A percentile compares a stretch with the other conserved stretches of the same genome.
These are phyloP conservation scores for Thelonectria blattea DNA, from an alignment of 2,329 filamentous ascomycete genomes.

Conservation along the genomic window DNA sequence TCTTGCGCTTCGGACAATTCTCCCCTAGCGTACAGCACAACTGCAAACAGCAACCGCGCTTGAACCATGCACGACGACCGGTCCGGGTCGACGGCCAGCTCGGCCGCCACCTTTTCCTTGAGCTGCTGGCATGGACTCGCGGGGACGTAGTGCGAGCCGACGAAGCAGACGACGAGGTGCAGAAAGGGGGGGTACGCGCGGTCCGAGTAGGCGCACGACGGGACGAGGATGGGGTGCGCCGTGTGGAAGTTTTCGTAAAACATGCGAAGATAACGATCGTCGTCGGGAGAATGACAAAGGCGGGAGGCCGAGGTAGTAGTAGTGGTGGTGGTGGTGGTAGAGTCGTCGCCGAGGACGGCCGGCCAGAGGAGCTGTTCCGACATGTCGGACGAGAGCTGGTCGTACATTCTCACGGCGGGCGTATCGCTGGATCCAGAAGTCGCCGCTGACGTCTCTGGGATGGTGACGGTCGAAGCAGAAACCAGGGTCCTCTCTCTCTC, in stretches of 20 bases:
- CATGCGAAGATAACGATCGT: slow-evolving; percentile 26
- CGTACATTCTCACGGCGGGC: neutral
- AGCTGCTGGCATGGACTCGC: slow-evolving; percentile 18
- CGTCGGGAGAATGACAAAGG: slow-evolving; percentile 12
- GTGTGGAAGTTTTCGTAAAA: slow-evolving; percentile 36
- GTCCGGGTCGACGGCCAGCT: neutral
- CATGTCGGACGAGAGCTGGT: neutral
- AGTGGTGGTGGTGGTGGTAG: neutral
- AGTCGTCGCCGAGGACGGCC: neutral
- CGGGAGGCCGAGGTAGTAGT: neutral
- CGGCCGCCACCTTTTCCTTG: neutral
- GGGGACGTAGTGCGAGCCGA: slow-evolving; percentile 27
- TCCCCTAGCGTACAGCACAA: slow-evolving; percentile 8
- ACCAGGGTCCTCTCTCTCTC: neutral
- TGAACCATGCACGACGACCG: slow-evolving; percentile 13
- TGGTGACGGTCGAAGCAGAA: no score
- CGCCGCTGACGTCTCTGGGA: neutral
- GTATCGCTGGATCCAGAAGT: neutral
- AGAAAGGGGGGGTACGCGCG: slow-evolving; percentile 22
- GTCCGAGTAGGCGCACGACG: slow-evolving; percentile 22
- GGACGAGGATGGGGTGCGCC: slow-evolving; percentile 28
- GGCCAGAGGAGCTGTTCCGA: slow-evolving; percentile 14
- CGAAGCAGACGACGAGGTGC: slow-evolving; percentile 29
- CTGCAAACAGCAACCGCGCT: slow-evolving; percentile 8
- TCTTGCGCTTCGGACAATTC: neutral